phyloP scores from a whole-genome alignment of 2,329 filamentous ascomycete species.

The Phyllosticta citrichinensis region DNA sequence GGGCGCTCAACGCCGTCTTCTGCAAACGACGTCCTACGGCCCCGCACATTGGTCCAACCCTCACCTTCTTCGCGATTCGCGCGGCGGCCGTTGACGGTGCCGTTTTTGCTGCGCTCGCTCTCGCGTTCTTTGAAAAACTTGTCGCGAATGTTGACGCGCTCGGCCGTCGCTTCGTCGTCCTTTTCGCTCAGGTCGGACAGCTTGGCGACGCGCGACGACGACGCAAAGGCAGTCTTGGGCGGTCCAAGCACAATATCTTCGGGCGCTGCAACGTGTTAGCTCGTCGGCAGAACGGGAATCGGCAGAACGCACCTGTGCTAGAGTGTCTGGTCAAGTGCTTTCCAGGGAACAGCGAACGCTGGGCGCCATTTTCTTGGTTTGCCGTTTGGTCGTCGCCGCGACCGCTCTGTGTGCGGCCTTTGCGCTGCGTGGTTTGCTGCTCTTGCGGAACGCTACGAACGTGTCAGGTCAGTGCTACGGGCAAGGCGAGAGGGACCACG shows the following conservation, averaged over 20 bases:
- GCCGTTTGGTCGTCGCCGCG: conserved; percentile 13
- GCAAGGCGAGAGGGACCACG: neutral
- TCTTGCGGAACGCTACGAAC: conserved; percentile 1
- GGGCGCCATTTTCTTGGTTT: conserved; percentile 11
- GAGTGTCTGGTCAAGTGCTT: conserved; percentile 39
- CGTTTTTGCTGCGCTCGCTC: conserved; percentile 24
- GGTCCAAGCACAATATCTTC: conserved; percentile 83
- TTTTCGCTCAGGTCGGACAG: conserved; percentile 25
- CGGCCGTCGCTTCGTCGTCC: conserved; percentile 29
- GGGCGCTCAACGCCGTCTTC: conserved; percentile 63
- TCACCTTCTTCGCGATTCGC: conserved; percentile 48
- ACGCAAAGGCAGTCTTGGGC: conserved; percentile 73
- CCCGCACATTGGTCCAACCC: conserved; percentile 65
- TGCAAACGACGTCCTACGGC: conserved; percentile 59
- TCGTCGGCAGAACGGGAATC: neutral
- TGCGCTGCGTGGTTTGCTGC: conserved; percentile 12
- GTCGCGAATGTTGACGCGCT: conserved; percentile 20
- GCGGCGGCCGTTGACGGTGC: conserved; percentile 28
- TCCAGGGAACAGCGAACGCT: conserved; percentile 32
- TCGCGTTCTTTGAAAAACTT: conserved; percentile 36
- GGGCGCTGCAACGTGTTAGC: conserved; percentile 40
- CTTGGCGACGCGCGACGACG: conserved; percentile 51
- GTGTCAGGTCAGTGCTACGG: neutral
- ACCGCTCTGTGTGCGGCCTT: conserved; percentile 20
- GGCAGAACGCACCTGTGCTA: conserved; percentile 30